A percentile compares a stretch with the other conserved stretches of the same genome.
Conservation (phyloP, 176 grass and related monocot genomes). For the Carex cristatella region DNA sequence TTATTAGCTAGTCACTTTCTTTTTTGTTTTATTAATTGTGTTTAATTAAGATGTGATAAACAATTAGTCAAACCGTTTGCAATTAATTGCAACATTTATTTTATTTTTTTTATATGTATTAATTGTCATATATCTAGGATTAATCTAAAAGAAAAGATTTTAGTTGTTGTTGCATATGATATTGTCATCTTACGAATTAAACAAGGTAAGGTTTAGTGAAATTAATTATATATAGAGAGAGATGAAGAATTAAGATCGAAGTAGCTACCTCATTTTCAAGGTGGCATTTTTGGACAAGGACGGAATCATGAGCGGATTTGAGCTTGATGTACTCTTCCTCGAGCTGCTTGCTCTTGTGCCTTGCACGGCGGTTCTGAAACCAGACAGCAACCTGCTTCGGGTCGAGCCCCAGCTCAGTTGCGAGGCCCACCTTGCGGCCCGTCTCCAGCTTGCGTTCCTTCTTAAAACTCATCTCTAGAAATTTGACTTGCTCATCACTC, state of each 20-base stretch:
- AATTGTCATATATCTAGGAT: too few relatives aligned
- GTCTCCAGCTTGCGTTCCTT: constrained; percentile 86
- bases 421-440: constrained; percentile 73
- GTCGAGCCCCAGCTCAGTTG: constrained; percentile 72
- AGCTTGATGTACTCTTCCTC: constrained; percentile 90
- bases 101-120: too few relatives aligned
- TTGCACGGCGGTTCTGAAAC: constrained; percentile 97
- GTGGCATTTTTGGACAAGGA: constrained; percentile 71
- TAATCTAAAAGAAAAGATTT: too few relatives aligned
- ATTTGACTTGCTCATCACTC: constrained; percentile 65
- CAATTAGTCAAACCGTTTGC: too few relatives aligned
- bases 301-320: constrained; percentile 66
- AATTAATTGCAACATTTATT: too few relatives aligned
- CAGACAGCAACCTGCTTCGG: constrained; percentile 94
- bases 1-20: too few relatives aligned
- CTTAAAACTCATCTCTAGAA: constrained; percentile 68
- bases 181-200: not conserved
- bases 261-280: constrained; percentile 92
- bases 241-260: not conserved
- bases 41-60: too few relatives aligned
- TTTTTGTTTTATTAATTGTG: too few relatives aligned
- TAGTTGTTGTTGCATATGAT: not conserved
- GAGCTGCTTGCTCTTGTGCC: constrained; percentile 95
- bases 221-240: not conserved
- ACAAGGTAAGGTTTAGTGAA: not conserved